Evolutionary conservation across 352 stramenopile species (phyloP).

Genomic region (Chrysophaeum taylorii): DNA sequence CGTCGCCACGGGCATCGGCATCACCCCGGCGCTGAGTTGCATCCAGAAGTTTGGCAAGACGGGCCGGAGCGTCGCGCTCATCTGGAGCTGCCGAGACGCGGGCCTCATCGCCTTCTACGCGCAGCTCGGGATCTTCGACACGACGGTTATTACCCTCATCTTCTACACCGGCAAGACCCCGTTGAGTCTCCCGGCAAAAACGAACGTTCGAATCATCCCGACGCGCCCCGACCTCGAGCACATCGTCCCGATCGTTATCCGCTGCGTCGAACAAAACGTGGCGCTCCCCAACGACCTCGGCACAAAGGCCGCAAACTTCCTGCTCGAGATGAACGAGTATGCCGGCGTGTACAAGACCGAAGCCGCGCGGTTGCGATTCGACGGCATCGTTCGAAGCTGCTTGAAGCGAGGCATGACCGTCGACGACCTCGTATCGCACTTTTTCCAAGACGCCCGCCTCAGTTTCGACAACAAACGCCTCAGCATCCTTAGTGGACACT

Average conservation of each 20-base stretch:
- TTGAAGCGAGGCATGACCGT: too few species aligned
- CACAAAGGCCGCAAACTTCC: too few species aligned
- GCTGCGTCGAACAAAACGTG: neutral
- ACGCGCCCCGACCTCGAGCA: neutral
- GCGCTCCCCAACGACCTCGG: too few species aligned
- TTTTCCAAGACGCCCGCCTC: too few species aligned
- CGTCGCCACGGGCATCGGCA: constrained; percentile 18
- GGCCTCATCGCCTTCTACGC: constrained; percentile 28
- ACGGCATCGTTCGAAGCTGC: too few species aligned
- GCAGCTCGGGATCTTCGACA: constrained; percentile 29
- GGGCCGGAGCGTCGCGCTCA: neutral
- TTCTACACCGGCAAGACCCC: constrained; percentile 18
- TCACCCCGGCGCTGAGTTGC: constrained; percentile 2
- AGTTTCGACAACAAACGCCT: too few species aligned
- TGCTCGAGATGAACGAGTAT: too few species aligned
- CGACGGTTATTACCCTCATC: constrained; percentile 27
- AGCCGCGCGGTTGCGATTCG: too few species aligned
- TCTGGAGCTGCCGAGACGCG: constrained; percentile 17
- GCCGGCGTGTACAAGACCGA: too few species aligned
- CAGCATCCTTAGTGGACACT: too few species aligned
- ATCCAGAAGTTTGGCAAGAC: neutral
- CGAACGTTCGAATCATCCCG: neutral
- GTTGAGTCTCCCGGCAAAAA: neutral
- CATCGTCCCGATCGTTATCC: neutral
- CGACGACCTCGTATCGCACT: too few species aligned